These are phyloP conservation scores for Stachybotrys elegans DNA, from an alignment of 2,329 filamentous ascomycete species.

Conservation along the genomic window DNA sequence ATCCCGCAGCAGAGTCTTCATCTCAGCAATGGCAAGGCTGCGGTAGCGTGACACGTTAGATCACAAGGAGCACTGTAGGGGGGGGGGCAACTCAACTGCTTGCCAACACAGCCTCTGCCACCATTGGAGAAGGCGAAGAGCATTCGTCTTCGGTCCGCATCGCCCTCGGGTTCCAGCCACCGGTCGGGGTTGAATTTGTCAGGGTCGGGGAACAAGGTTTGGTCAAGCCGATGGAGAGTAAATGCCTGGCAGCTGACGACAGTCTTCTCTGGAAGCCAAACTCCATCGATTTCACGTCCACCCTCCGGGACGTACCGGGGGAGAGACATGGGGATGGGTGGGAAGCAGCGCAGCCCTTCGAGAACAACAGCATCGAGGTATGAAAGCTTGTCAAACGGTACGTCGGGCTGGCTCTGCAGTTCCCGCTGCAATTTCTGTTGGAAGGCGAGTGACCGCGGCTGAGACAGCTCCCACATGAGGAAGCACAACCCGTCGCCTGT, in stretches of 20 bases:
- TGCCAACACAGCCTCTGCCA: constrained; percentile 60
- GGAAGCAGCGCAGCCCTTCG: constrained; percentile 58
- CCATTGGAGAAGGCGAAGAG: constrained; percentile 65
- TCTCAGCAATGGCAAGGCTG: constrained; percentile 58
- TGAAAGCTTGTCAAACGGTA: constrained; percentile 42
- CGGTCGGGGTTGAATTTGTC: constrained; percentile 75
- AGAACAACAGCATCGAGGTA: constrained; percentile 60
- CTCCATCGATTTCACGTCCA: constrained; percentile 51
- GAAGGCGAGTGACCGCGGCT: constrained; percentile 44
- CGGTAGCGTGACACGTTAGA: neutral
- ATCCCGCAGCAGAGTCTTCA: constrained; percentile 60
- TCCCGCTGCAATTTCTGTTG: constrained; percentile 52
- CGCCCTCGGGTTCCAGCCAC: constrained; percentile 72
- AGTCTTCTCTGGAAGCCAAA: constrained; percentile 46
- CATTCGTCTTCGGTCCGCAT: constrained; percentile 60
- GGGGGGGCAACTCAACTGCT: constrained; percentile 50
- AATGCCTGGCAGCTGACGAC: constrained; percentile 58
- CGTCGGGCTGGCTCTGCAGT: constrained; percentile 33
- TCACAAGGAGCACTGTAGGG: neutral
- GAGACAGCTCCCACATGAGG: constrained; percentile 66
- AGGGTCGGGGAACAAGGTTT: constrained; percentile 70
- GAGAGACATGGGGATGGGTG: constrained; percentile 63
- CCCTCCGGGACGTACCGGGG: constrained; percentile 52
- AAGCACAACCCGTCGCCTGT: constrained; percentile 67
- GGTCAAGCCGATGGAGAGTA: constrained; percentile 54